Conservation (phyloP, 2,329 filamentous ascomycete genomes). For the Phialophora expanda region DNA sequence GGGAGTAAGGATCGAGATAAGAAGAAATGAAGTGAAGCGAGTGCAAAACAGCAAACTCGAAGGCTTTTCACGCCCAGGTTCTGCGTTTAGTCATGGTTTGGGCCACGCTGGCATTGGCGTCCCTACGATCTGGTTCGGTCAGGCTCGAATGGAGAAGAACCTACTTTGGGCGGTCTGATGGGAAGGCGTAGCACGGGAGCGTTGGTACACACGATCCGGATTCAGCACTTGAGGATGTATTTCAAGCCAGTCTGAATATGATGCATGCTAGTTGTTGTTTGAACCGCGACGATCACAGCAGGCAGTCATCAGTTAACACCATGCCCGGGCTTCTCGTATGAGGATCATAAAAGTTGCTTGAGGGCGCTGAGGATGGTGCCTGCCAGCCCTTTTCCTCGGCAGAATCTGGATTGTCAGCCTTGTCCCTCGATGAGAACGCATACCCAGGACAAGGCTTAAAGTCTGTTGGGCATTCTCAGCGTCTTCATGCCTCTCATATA, state of each 20-base stretch:
- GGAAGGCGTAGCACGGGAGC: background rate
- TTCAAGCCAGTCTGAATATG: background rate
- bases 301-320: background rate
- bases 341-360: too few relatives aligned
- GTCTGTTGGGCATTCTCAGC: too few relatives aligned
- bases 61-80: background rate
- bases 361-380: too few relatives aligned
- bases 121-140: background rate
- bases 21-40: conserved; percentile 26
- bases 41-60: background rate
- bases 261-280: background rate
- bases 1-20: conserved; percentile 35
- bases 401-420: too few relatives aligned
- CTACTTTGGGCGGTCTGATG: background rate
- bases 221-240: background rate
- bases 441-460: too few relatives aligned
- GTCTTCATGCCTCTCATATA: too few relatives aligned
- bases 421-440: too few relatives aligned
- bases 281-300: too few relatives aligned
- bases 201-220: background rate
- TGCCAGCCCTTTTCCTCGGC: too few relatives aligned
- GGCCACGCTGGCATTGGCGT: background rate
- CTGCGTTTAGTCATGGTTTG: background rate
- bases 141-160: background rate
- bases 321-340: background rate